These are phyloP conservation scores for Oryza coarctata DNA, from an alignment of 176 grass and related monocot genomes.

Conservation along the genomic window DNA sequence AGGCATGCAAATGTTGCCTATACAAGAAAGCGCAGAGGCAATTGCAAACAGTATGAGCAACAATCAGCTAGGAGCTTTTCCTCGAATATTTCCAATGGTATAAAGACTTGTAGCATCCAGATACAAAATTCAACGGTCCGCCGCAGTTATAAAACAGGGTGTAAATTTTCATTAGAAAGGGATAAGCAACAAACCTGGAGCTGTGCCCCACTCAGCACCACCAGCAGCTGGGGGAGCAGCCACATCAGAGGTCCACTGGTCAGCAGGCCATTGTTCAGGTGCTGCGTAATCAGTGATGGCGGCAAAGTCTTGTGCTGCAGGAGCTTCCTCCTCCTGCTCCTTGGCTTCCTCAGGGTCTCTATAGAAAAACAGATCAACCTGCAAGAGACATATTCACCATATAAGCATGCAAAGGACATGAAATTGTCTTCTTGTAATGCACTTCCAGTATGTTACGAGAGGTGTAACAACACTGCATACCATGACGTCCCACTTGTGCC, in stretches of 20 bases:
- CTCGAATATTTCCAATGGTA: not conserved
- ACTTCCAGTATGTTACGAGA: not conserved
- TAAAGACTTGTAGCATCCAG: not conserved
- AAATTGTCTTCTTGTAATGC: not conserved
- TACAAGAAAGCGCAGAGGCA: not conserved
- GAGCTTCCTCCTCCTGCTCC: slow-evolving; percentile 81
- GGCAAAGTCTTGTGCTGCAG: slow-evolving; percentile 55
- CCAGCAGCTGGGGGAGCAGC: slow-evolving; percentile 20
- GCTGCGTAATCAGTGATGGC: slow-evolving; percentile 50
- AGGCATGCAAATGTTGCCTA: not conserved
- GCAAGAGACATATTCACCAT: not conserved
- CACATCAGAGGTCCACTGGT: slow-evolving; percentile 69
- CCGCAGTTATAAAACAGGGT: not conserved
- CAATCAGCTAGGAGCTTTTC: not conserved
- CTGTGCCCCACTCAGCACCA: slow-evolving; percentile 51
- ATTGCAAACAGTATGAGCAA: not conserved
- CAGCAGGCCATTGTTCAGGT: slow-evolving; percentile 58
- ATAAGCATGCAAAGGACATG: not conserved
- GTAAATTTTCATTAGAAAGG: not conserved
- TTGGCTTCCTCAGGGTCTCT: slow-evolving; percentile 93
- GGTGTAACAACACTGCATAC: slow-evolving; percentile 17
- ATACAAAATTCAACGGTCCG: not conserved
- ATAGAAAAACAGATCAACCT: slow-evolving; percentile 95
- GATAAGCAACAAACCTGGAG: slow-evolving; percentile 47
- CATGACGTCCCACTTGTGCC: slow-evolving; percentile 93